phyloP scores from a whole-genome alignment of 1,284 basidiomycete species.

The Malassezia cuniculi region DNA sequence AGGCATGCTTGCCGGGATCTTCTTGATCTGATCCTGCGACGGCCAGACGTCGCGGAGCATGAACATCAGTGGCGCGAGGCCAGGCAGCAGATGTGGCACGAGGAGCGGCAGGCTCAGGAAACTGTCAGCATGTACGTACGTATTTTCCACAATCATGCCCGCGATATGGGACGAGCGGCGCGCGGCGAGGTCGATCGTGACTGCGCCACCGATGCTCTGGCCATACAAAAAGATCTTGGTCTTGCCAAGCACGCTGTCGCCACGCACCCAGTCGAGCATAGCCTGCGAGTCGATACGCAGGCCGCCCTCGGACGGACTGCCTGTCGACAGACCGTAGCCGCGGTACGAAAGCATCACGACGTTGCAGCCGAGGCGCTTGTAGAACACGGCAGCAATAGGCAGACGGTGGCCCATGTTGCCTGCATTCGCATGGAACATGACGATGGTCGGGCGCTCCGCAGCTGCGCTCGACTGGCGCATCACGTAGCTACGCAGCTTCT shows the following conservation, averaged over 20 bases:
- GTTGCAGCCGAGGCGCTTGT: slow-evolving; percentile 68
- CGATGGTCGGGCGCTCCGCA: slow-evolving; percentile 25
- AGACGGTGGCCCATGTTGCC: slow-evolving; percentile 59
- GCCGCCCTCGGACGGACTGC: slow-evolving; percentile 69
- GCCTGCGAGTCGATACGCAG: slow-evolving; percentile 59
- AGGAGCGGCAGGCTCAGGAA: slow-evolving; percentile 39
- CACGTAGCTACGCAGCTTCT: slow-evolving; percentile 29
- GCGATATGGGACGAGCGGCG: slow-evolving; percentile 54
- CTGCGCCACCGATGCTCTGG: slow-evolving; percentile 92
- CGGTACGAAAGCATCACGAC: slow-evolving; percentile 78
- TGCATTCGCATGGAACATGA: slow-evolving; percentile 42
- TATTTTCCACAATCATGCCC: slow-evolving; percentile 80
- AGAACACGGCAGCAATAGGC: slow-evolving; percentile 76
- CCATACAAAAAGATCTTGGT: slow-evolving; percentile 58
- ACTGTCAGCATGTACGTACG: slow-evolving; percentile 16
- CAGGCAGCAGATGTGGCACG: slow-evolving; percentile 62
- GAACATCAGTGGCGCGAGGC: slow-evolving; percentile 63
- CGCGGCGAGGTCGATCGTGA: slow-evolving; percentile 73
- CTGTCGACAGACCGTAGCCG: slow-evolving; percentile 76
- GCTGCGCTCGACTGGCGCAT: slow-evolving; percentile 20
- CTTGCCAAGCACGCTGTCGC: slow-evolving; percentile 56
- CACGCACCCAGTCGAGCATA: slow-evolving; percentile 60
- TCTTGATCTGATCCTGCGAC: slow-evolving; percentile 57
- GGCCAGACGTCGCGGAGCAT: slow-evolving; percentile 82
- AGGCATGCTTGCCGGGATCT: slow-evolving; percentile 59